Evolutionary conservation across 1,284 basidiomycete genomes (phyloP).

Genomic region (Caloboletus inedulis): DNA sequence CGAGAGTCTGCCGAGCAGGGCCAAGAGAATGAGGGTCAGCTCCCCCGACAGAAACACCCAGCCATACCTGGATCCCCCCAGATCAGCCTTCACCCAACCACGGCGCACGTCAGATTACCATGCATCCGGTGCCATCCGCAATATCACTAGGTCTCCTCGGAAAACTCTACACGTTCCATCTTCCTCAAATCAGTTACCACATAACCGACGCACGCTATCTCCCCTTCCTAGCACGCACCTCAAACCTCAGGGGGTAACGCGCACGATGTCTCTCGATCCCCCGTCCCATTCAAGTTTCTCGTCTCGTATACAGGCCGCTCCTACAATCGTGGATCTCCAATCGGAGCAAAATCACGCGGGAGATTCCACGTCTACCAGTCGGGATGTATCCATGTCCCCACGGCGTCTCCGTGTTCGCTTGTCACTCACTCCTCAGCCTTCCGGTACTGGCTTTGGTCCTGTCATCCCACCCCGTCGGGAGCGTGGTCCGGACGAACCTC

Average conservation of each 20-base stretch:
- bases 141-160: slow-evolving; percentile 26
- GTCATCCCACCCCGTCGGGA: slow-evolving; percentile 36
- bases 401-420: slow-evolving; percentile 60
- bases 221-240: slow-evolving; percentile 33
- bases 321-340: slow-evolving; percentile 33
- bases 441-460: slow-evolving; percentile 49
- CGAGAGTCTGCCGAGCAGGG: slow-evolving; percentile 29
- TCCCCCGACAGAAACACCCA: slow-evolving; percentile 42
- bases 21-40: slow-evolving; percentile 54
- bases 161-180: slow-evolving; percentile 28
- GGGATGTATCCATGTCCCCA: slow-evolving; percentile 39
- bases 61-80: slow-evolving; percentile 56
- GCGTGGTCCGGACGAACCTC: slow-evolving; percentile 61
- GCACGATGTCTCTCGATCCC: slow-evolving; percentile 65
- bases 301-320: slow-evolving; percentile 19
- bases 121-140: slow-evolving; percentile 4
- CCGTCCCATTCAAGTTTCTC: slow-evolving; percentile 34
- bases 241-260: slow-evolving; percentile 36
- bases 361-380: slow-evolving; percentile 34
- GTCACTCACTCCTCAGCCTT: slow-evolving; percentile 65
- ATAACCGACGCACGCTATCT: slow-evolving; percentile 40
- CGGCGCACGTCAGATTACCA: slow-evolving; percentile 15
- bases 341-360: slow-evolving; percentile 40
- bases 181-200: slow-evolving; percentile 31
- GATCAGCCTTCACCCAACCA: slow-evolving; percentile 40